Conservation (phyloP, 2,329 filamentous ascomycete genomes). For the Fusarium cicatricum region DNA sequence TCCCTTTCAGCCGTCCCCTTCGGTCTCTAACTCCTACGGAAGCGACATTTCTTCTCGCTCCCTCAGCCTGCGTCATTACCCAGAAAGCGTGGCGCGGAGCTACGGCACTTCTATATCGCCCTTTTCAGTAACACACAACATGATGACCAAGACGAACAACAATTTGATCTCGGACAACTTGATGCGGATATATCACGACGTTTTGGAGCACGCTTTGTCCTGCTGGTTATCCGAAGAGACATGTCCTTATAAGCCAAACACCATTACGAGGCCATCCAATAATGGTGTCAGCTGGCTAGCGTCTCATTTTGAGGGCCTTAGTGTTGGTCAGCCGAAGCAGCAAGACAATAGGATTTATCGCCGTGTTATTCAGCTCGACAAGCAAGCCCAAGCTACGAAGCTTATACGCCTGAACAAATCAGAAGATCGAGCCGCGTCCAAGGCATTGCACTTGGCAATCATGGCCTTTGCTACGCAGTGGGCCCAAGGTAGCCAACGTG, state of each 20-base stretch:
- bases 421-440: conserved; percentile 55
- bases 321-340: conserved; percentile 40
- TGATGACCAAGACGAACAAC: conserved; percentile 41
- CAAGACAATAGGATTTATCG: conserved; percentile 57
- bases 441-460: conserved; percentile 57
- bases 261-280: conserved; percentile 29
- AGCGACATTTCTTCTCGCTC: conserved; percentile 40
- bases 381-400: conserved; percentile 50
- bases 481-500: conserved; percentile 41
- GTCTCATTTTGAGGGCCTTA: conserved; percentile 39
- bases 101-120: conserved; percentile 40
- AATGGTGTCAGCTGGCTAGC: conserved; percentile 43
- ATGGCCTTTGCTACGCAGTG: conserved; percentile 64
- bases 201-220: conserved; percentile 60
- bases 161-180: conserved; percentile 40
- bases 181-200: conserved; percentile 60
- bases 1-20: conserved; percentile 40
- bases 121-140: conserved; percentile 39
- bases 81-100: conserved; percentile 38
- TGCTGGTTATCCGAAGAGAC: conserved; percentile 64
- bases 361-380: conserved; percentile 58
- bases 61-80: conserved; percentile 38
- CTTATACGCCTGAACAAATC: conserved; percentile 50
- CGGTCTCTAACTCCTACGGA: conserved; percentile 41
- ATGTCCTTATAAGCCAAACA: conserved; percentile 55